A percentile compares a stretch with the other conserved stretches of the same genome.
phyloP scores from a whole-genome alignment of 345 rosid genomes.

The Eucalyptus erythrocorys region DNA sequence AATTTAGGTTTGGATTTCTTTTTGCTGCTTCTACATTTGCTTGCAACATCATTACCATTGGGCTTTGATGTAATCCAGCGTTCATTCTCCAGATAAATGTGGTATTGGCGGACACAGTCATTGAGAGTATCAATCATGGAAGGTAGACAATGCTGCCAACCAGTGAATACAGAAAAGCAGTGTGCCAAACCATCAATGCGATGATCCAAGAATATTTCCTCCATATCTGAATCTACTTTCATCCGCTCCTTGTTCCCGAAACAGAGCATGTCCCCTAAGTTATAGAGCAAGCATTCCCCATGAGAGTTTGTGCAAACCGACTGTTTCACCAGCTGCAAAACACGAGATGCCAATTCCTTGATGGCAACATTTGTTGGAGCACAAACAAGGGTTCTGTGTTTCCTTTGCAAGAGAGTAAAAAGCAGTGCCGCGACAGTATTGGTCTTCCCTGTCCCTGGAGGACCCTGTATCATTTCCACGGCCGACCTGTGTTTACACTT shows the following conservation, averaged over 20 bases:
- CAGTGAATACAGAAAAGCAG: background rate
- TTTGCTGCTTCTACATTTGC: background rate
- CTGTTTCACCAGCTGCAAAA: constrained; percentile 1
- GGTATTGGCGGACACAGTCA: background rate
- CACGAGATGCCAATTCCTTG: constrained; percentile 5
- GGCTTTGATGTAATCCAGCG: background rate
- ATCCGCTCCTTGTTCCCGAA: constrained; percentile 1
- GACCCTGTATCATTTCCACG: constrained; percentile 14
- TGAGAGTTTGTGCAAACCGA: background rate
- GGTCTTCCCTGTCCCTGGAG: constrained; percentile 11
- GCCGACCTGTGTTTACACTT: background rate
- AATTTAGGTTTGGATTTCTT: background rate
- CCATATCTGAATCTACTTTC: background rate
- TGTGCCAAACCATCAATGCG: background rate
- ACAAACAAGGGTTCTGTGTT: constrained; percentile 8
- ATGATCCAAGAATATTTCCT: constrained; percentile 8
- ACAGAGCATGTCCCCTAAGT: constrained; percentile 4
- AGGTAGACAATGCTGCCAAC: background rate
- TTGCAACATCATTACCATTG: background rate
- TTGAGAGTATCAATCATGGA: background rate
- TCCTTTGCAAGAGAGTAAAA: background rate
- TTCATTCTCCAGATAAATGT: background rate
- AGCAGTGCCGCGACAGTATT: constrained; percentile 2
- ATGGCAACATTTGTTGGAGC: constrained; percentile 11
- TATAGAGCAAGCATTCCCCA: background rate